Evolutionary conservation across 495 filamentous ascomycete genomes (phyloP), one percentile per base, ranked within the genome.

Genomic region (Trichocladium antarcticum): DNA sequence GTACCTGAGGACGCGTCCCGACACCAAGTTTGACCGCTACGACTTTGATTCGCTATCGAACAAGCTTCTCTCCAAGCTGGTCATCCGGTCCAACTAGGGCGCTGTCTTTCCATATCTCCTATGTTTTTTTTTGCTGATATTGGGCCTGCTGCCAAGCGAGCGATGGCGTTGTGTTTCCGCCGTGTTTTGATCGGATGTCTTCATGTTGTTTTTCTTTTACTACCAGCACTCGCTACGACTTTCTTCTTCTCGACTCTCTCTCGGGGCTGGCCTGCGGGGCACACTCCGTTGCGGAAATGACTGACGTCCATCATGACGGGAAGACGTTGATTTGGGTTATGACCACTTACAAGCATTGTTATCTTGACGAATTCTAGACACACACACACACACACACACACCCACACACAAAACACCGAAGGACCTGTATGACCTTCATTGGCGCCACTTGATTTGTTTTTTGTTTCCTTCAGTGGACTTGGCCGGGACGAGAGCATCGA

Each of bases 31-130:
- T 66, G 83, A 94, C 70, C 80, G 85, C 55, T 71, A 79, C 54
- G 87, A 95, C 69, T 95, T 95, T 63, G 89, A 95, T 70, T 88
- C 81, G 51, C 70, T 95, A 58, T 90, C 87, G 45, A 93, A 90
- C 76, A 95, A 93, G 73, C 92, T 95, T 69, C 71, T 94, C 46
- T 89, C 87, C 22, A 87, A 90, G 66, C 78, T 95, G 57, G 88
- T 94, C 63, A 93, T 95, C 64, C 89, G 89, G 50, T 84, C 89
- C 54, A 90, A 92, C 69, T 93, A 75, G 54, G 44, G 19, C 51
- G 53, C 19, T 39, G 14, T 19, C 14, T 42, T 19, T 28, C 0
- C 5, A 8, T 49, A 19, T 29, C 47, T 12, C 21, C 39, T 39
- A 50, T 32, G 22, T 55, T 36, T 47, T 53, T 35, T 35, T 24